These are phyloP conservation scores for Pyrenophora teres DNA, from an alignment of 2,329 filamentous ascomycete species.

Conservation along the genomic window DNA sequence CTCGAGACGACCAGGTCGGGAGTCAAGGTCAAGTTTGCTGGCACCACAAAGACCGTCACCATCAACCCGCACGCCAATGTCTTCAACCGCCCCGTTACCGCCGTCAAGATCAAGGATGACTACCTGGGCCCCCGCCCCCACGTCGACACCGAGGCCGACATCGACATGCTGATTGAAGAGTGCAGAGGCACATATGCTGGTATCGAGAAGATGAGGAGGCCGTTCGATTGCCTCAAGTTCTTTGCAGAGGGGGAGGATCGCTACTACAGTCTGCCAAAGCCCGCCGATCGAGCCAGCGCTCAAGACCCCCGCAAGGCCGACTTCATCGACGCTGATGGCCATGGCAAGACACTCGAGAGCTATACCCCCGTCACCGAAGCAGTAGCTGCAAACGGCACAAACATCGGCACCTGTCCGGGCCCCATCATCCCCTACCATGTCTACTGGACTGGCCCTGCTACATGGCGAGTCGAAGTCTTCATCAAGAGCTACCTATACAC, in stretches of 20 bases:
- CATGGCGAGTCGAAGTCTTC: slow-evolving; percentile 62
- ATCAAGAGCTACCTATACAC: slow-evolving; percentile 63
- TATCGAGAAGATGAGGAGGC: slow-evolving; percentile 61
- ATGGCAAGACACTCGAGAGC: slow-evolving; percentile 46
- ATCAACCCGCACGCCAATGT: slow-evolving; percentile 60
- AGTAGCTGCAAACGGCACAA: slow-evolving; percentile 45
- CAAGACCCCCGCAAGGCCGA: slow-evolving; percentile 51
- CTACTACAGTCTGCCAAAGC: slow-evolving; percentile 56
- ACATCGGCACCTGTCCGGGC: slow-evolving; percentile 57
- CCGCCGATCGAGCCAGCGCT: slow-evolving; percentile 47
- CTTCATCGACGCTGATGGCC: slow-evolving; percentile 50
- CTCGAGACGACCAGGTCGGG: slow-evolving; percentile 49
- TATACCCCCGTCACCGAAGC: slow-evolving; percentile 48
- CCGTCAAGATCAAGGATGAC: slow-evolving; percentile 57
- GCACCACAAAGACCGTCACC: slow-evolving; percentile 49
- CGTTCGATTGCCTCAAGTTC: slow-evolving; percentile 59
- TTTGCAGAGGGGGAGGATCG: slow-evolving; percentile 55
- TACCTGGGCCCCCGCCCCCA: slow-evolving; percentile 58
- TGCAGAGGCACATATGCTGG: slow-evolving; percentile 58
- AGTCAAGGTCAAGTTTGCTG: slow-evolving; percentile 51
- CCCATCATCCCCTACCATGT: slow-evolving; percentile 62
- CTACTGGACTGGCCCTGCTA: slow-evolving; percentile 63
- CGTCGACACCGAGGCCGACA: slow-evolving; percentile 59
- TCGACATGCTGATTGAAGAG: slow-evolving; percentile 57
- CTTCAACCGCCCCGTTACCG: slow-evolving; percentile 58